These are phyloP conservation scores for Kwoniella dendrophila DNA, from an alignment of 768 basidiomycete species.

Conservation along the genomic window DNA sequence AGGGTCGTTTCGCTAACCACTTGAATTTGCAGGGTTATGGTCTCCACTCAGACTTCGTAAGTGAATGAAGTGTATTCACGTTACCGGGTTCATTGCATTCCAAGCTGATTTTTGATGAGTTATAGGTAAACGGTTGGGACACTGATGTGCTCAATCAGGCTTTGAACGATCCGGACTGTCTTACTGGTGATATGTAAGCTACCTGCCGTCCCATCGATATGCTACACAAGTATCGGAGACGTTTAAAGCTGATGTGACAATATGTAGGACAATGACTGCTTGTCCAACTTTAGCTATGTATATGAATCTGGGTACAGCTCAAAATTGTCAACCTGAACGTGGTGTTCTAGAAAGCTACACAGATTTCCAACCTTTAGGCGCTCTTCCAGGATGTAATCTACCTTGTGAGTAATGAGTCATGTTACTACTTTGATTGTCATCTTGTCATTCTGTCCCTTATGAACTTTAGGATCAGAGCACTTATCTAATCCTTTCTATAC, in stretches of 20 bases:
- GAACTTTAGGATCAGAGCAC: no score
- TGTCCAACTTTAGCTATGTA: conserved; percentile 22
- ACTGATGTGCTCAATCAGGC: conserved; percentile 62
- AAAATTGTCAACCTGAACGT: conserved; percentile 23
- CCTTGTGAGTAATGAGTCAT: conserved; percentile 24
- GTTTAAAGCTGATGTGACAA: not conserved
- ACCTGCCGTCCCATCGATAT: not conserved
- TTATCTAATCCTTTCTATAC: no score
- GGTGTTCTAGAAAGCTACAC: conserved; percentile 17
- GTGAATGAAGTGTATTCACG: not conserved
- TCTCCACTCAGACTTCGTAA: conserved; percentile 52
- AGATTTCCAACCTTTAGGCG: conserved; percentile 9
- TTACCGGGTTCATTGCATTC: no score
- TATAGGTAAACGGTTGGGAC: conserved; percentile 65
- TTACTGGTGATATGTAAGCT: conserved; percentile 19
- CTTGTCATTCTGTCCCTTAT: no score
- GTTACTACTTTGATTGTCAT: no score
- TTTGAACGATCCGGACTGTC: conserved; percentile 57
- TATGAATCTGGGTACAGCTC: conserved; percentile 22
- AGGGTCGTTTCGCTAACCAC: not conserved
- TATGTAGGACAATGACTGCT: conserved; percentile 24
- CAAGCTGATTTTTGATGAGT: no score
- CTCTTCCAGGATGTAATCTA: conserved; percentile 27
- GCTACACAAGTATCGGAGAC: not conserved
- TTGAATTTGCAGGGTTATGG: conserved; percentile 58